Evolutionary conservation across 805 yeast species (phyloP).

Genomic region (Grigorovia yakushimaensis): DNA sequence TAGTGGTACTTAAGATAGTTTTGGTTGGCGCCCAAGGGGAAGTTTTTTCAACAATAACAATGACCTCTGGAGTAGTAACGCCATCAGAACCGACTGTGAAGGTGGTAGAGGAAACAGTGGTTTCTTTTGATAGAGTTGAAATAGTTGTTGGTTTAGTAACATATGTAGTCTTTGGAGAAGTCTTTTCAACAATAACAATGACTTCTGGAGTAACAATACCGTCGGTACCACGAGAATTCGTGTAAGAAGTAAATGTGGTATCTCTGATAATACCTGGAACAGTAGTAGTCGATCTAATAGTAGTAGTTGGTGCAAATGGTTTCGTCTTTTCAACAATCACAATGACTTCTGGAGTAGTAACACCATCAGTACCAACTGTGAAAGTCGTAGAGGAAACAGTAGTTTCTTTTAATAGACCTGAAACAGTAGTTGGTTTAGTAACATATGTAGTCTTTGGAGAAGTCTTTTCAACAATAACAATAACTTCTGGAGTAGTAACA

Average conservation of each 20-base stretch:
- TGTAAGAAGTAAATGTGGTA: too few relatives aligned
- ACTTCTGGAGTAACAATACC: too few relatives aligned
- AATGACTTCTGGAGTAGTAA: slow-evolving; percentile 1
- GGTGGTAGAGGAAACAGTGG: background rate
- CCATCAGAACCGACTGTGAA: slow-evolving; percentile 1
- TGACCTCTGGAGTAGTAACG: slow-evolving; percentile 1
- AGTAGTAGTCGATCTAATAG: too few relatives aligned
- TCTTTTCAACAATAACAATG: background rate
- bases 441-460: background rate
- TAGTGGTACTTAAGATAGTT: too few relatives aligned
- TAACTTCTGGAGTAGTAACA: too few relatives aligned
- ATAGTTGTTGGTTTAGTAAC: background rate
- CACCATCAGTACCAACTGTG: slow-evolving; percentile 1
- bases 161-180: background rate
- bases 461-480: background rate
- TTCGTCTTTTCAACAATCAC: slow-evolving; percentile 4
- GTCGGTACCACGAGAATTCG: too few relatives aligned
- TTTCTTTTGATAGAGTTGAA: background rate
- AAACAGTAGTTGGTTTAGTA: background rate
- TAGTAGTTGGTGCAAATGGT: too few relatives aligned
- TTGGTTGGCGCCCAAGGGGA: too few relatives aligned
- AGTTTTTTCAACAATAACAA: slow-evolving; percentile 4
- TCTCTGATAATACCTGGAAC: too few relatives aligned
- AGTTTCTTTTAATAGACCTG: background rate
- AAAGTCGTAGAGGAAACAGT: background rate